Percentiles rank a stretch among this genome's conserved stretches.
These are phyloP conservation scores for Diaporthe longicolla DNA, from an alignment of 2,329 filamentous ascomycete species.

Conservation along the genomic window DNA sequence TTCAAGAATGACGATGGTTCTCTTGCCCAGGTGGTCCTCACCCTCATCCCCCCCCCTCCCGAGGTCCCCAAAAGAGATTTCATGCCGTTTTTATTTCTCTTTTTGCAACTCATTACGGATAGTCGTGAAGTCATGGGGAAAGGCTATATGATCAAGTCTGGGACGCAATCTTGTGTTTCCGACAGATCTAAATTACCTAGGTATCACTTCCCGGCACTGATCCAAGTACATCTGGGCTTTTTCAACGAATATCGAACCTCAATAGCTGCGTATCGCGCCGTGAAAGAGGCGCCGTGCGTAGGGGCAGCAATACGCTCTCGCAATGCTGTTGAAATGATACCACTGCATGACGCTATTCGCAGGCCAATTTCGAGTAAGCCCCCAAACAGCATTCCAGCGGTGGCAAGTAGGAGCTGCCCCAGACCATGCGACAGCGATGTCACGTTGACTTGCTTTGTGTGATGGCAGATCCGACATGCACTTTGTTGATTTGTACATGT, in stretches of 20 bases:
- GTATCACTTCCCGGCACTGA: background rate
- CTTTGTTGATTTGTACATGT: background rate
- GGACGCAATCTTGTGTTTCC: background rate
- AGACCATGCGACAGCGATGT: constrained; percentile 1
- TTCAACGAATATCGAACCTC: background rate
- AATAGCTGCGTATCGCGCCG: background rate
- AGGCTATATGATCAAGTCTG: background rate
- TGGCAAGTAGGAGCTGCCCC: background rate
- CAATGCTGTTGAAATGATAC: too few species aligned
- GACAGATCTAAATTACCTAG: background rate
- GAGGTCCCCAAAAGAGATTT: too few species aligned
- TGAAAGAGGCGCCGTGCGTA: background rate
- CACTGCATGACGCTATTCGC: background rate
- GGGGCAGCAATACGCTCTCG: background rate
- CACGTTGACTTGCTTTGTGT: background rate
- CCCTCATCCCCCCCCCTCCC: too few species aligned
- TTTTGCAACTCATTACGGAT: background rate
- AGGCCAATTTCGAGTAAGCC: background rate
- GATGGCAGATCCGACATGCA: constrained; percentile 7
- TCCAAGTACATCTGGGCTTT: background rate
- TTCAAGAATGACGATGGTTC: too few species aligned
- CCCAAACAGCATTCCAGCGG: background rate
- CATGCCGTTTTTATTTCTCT: too few species aligned
- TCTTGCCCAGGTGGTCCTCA: too few species aligned
- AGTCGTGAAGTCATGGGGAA: background rate